Evolutionary conservation across 306 rosid species (phyloP).

Genomic region (Dryas octopetala): DNA sequence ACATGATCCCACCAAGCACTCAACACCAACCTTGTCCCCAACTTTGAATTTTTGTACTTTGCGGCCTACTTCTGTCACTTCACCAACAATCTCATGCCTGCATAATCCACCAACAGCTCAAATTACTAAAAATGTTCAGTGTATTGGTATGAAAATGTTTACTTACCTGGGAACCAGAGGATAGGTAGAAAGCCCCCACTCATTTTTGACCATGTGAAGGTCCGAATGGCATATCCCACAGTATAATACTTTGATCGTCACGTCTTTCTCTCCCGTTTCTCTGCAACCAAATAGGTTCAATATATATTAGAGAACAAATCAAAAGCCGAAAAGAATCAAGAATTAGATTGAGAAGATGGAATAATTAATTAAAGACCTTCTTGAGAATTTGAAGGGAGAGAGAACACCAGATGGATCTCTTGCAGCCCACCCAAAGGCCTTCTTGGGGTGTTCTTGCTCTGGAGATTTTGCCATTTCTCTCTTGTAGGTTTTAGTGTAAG

Average conservation of each 20-base stretch:
- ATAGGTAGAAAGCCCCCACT: slow-evolving; percentile 15
- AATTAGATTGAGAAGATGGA: too few species aligned
- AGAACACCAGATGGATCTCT: slow-evolving; percentile 9
- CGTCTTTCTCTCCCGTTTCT: slow-evolving; percentile 22
- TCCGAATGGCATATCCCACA: slow-evolving; percentile 39
- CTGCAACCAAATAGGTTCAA: slow-evolving; percentile 6
- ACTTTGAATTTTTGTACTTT: too few species aligned
- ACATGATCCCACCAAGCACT: too few species aligned
- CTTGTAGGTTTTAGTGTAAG: too few species aligned
- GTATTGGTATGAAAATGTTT: too few species aligned
- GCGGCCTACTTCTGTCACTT: too few species aligned
- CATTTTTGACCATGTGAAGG: slow-evolving; percentile 22
- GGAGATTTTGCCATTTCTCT: background rate
- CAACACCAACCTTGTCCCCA: too few species aligned
- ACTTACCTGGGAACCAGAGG: slow-evolving; percentile 15
- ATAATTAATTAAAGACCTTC: background rate
- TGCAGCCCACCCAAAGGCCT: slow-evolving; percentile 17
- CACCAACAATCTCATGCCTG: too few species aligned
- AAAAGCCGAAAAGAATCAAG: too few species aligned
- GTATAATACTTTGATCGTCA: slow-evolving; percentile 20
- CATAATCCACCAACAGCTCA: too few species aligned
- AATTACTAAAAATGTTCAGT: too few species aligned
- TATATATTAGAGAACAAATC: too few species aligned
- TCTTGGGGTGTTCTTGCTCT: background rate
- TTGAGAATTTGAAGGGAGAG: slow-evolving; percentile 5